Percentiles rank a stretch among this genome's conserved stretches.
phyloP scores from a whole-genome alignment of 331 rosid species.

The Spiraea crenata region DNA sequence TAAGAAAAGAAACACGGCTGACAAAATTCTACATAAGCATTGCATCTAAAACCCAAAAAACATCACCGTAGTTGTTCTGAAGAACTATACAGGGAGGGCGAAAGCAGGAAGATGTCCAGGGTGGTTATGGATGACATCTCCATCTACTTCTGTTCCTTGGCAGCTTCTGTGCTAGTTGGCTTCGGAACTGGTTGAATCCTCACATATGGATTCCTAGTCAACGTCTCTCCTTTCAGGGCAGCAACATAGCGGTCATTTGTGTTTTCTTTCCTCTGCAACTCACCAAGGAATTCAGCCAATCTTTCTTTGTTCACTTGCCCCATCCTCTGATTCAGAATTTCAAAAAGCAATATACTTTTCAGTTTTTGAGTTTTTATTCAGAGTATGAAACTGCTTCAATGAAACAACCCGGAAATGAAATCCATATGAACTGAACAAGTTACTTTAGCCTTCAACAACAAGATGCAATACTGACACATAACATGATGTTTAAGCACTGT shows the following conservation, averaged over 20 bases:
- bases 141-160: slow-evolving; percentile 46
- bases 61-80: not conserved
- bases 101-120: not conserved
- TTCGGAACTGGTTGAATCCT: slow-evolving; percentile 79
- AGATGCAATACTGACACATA: not conserved
- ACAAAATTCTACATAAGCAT: not conserved
- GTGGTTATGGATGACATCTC: not conserved
- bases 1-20: not conserved
- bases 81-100: not conserved
- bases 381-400: not conserved
- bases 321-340: slow-evolving; percentile 62
- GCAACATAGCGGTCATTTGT: slow-evolving; percentile 92
- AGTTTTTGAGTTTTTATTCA: not conserved
- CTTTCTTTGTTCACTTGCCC: slow-evolving; percentile 81
- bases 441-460: not conserved
- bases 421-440: not conserved
- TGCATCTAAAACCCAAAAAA: not conserved
- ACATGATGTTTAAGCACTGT: not conserved
- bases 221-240: slow-evolving; percentile 78
- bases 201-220: slow-evolving; percentile 82
- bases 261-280: slow-evolving; percentile 84
- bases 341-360: not conserved
- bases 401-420: slow-evolving; percentile 15
- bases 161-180: slow-evolving; percentile 26
- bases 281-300: slow-evolving; percentile 84